Percentiles rank a stretch among this genome's conserved stretches.
These are phyloP conservation scores for Allomyces macrogynus DNA, from an alignment of 192 early-diverging fungal species.

Conservation along the genomic window DNA sequence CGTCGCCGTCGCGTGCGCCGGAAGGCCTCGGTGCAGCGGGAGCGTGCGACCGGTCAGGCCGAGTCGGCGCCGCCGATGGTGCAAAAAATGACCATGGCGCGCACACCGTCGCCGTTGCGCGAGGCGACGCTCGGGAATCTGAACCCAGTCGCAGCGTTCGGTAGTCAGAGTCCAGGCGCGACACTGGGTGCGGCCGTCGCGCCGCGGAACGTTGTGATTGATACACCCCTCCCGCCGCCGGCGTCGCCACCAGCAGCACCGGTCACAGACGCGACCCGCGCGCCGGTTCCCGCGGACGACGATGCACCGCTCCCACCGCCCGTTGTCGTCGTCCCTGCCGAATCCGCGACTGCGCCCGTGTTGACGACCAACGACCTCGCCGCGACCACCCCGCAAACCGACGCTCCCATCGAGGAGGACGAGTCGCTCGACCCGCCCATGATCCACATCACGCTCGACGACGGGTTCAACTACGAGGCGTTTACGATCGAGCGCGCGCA, in stretches of 20 bases:
- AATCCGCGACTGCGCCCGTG: too few species aligned
- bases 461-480: neutral
- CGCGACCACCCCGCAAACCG: neutral
- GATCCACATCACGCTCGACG: neutral
- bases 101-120: neutral
- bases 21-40: neutral
- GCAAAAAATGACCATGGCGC: neutral
- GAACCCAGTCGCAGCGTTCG: neutral
- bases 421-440: neutral
- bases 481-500: neutral
- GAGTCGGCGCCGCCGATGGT: neutral
- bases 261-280: neutral
- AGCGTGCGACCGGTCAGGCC: neutral
- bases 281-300: neutral
- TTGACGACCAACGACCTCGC: neutral
- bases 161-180: too few species aligned
- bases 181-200: neutral
- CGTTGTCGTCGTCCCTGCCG: too few species aligned
- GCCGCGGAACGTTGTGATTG: neutral
- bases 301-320: neutral
- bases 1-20: neutral
- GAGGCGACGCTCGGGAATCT: neutral
- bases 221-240: neutral
- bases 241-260: too few species aligned
- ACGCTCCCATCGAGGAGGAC: neutral